These are phyloP conservation scores for Castanea sativa DNA, from an alignment of 306 rosid species.

Conservation along the genomic window DNA sequence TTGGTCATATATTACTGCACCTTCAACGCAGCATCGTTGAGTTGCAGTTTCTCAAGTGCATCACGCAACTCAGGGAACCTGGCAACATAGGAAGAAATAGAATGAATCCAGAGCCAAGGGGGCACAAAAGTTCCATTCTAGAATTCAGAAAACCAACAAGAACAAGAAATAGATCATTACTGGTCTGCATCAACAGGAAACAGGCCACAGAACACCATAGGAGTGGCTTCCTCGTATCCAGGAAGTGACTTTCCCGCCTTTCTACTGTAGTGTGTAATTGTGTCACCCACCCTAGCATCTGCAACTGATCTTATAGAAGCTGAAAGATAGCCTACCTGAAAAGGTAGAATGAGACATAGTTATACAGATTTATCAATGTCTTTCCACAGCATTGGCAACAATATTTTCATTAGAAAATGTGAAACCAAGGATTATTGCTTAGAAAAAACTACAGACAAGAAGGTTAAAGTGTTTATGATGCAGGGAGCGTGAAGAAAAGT, in stretches of 20 bases:
- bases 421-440: neutral
- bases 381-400: neutral
- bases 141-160: conserved; percentile 4
- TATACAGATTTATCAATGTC: neutral
- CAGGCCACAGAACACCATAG: conserved; percentile 96
- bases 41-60: conserved; percentile 96
- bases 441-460: neutral
- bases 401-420: neutral
- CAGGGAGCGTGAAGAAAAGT: too few relatives aligned
- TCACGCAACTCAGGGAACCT: conserved; percentile 92
- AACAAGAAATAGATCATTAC: conserved; percentile 48
- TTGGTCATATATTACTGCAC: conserved; percentile 31
- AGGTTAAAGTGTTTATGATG: neutral
- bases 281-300: conserved; percentile 97
- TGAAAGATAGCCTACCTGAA: conserved; percentile 86
- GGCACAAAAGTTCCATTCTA: neutral
- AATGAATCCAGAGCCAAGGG: conserved; percentile 19
- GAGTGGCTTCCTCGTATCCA: conserved; percentile 91
- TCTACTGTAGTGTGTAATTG: conserved; percentile 60
- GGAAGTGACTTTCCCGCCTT: conserved; percentile 78
- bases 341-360: conserved; percentile 24
- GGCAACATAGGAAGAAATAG: conserved; percentile 21
- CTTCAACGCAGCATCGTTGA: conserved; percentile 95
- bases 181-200: conserved; percentile 98
- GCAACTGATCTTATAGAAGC: conserved; percentile 96